These are phyloP conservation scores for Xylaria sp. DNA, from an alignment of 2,329 filamentous ascomycete species.

Conservation along the genomic window DNA sequence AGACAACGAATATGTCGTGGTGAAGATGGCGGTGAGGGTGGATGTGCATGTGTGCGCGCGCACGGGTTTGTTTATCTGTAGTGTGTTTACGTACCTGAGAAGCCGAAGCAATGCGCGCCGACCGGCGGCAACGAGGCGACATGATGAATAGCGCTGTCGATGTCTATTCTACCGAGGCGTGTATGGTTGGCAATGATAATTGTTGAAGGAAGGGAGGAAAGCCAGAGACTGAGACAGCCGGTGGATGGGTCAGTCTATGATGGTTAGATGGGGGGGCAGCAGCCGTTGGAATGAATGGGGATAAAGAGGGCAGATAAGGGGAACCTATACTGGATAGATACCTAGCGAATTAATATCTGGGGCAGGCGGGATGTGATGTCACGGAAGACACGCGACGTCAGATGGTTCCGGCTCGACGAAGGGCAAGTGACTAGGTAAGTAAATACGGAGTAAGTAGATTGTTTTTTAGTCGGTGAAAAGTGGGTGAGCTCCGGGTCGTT, in stretches of 20 bases:
- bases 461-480: background rate
- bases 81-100: conserved; percentile 51
- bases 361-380: conserved; percentile 41
- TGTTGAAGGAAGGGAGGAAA: background rate
- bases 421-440: background rate
- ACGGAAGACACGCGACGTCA: conserved; percentile 28
- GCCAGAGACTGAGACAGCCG: background rate
- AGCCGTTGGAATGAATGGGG: background rate
- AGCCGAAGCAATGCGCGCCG: conserved; percentile 57
- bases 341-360: conserved; percentile 12
- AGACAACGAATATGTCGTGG: background rate
- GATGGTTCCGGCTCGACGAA: too few species aligned
- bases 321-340: background rate
- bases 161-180: background rate
- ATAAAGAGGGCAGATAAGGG: background rate
- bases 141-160: conserved; percentile 43
- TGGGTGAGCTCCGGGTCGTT: conserved; percentile 22
- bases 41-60: background rate
- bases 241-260: background rate
- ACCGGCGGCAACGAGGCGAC: conserved; percentile 54
- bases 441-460: too few species aligned
- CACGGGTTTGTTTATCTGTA: conserved; percentile 31
- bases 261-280: background rate
- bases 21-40: background rate
- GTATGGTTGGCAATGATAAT: background rate